Base-by-base conservation (phyloP, 495 filamentous ascomycete species). In the Penicillium ochrochloron region DNA sequence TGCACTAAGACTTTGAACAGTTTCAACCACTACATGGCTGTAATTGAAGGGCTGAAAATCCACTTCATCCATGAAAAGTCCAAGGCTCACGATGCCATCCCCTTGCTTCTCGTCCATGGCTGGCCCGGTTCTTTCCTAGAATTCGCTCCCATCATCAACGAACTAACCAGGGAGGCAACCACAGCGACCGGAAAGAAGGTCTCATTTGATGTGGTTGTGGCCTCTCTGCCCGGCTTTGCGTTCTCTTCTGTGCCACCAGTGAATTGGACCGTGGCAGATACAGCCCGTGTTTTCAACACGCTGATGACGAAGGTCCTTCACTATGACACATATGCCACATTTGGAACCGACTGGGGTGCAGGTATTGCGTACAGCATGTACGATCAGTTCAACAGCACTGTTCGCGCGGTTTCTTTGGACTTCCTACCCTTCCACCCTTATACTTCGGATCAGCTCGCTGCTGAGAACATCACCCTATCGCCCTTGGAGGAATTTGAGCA, bases 91-190 rank as follows among this genome's bases (percentile, higher is more conserved):
- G 60, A 68, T 37, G 70, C 75, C 15, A 77, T 76, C 14, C 77
- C 76, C 10, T 59, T 78, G 11, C 69, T 79, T 23, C 64, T 79
- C 37, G 50, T 77, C 39, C 73, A 78, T 58, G 73, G 77, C 25
- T 79, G 79, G 77, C 77, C 77, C 2, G 76, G 78, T 14, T 77
- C 76, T 23, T 79, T 79, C 56, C 63, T 69, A 17, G 76, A 79
- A 59, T 73, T 74, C 14, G 57, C 50, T n/a, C 68, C 67, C n/a
- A 46, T 76, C 48, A 64, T 75, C 52, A 7, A 52, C 25, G 23
- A 60, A 6, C 60, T 62, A 12, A 62, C 52, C 19, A 17, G 57
- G 53, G 33, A 21, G 14, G 11, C 37, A 41, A 41, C 14, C 37
- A 41, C 37, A 41, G 37, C 37, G 11, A 41, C 60, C 23, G 60